Base-by-base conservation (phyloP, 2,329 filamentous ascomycete species). In the Paracorniculantispora psalliotae region DNA sequence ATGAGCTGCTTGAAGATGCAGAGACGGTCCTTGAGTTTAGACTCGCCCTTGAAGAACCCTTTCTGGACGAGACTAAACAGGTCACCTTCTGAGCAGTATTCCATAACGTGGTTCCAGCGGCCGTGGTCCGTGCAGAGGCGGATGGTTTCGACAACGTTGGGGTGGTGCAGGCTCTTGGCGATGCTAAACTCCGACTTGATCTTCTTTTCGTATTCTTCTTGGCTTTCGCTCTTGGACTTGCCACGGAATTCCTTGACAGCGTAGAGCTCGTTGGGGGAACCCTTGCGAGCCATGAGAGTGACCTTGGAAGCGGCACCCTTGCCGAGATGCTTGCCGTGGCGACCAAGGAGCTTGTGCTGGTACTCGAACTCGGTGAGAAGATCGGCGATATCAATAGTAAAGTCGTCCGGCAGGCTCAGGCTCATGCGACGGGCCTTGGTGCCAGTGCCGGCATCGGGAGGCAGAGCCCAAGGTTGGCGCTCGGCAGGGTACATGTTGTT, bases 111-210 rank as follows among this genome's bases (percentile, higher is more conserved):
- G 70, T 91, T 92, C 89, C 90, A 96, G 41, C 88, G 85, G 33
- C 84, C 85, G 65, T 86, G 83, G 65, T 92, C 82, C 15, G 82
- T 85, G 75, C 91, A 94, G 6, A 96, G 79, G 30, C 87, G 84
- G 58, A 92, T 76, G 0, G 90, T 92, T 72, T 91, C 84, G 63
- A 96, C 89, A 66, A 96, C 90, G 71, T 96, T 96, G 53, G 91
- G 90, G 69, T 96, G 91, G 67, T 91, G 84, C 61, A 92, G 75
- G 64, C 89, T 91, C 77, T 92, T 92, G 61, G 90, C 90, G 64
- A 96, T 92, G 71, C 87, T 91, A 75, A 86, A 96, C 71, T 96
- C 92, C 1, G 90, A 92, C 73, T 93, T 96, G 77, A 96, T 90
- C 78, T 96, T 94, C 73, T 91, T 88, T 64, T 90, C 83, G 71